Percentiles rank a stretch among this genome's conserved stretches.
Evolutionary conservation across 306 rosid species (phyloP).

Genomic region (Castanea mollissima): DNA sequence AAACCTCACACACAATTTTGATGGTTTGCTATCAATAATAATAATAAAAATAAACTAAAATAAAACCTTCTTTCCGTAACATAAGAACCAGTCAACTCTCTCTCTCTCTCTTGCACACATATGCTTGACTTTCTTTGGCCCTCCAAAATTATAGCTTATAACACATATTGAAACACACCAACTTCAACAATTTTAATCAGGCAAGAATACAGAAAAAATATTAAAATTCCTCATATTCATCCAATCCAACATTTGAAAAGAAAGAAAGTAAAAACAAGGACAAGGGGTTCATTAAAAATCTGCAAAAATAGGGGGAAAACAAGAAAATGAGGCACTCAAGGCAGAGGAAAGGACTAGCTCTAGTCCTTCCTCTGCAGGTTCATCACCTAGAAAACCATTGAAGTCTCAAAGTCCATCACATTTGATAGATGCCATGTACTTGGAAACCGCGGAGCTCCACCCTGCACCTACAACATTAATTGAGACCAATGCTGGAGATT

Average conservation of each 20-base stretch:
- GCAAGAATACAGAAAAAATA: background rate
- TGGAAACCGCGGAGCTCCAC: constrained; percentile 41
- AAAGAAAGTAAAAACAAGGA: background rate
- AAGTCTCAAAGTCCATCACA: constrained; percentile 8
- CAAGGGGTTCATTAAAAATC: constrained; percentile 16
- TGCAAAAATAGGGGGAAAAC: constrained; percentile 38
- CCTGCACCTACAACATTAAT: constrained; percentile 46
- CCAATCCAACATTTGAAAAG: background rate
- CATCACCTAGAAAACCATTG: background rate
- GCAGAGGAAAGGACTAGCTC: constrained; percentile 32
- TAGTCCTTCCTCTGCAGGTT: constrained; percentile 33
- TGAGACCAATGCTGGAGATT: constrained; percentile 49
- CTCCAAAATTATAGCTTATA: constrained; percentile 46
- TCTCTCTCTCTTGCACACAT: constrained; percentile 8
- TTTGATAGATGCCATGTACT: background rate
- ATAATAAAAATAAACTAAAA: background rate
- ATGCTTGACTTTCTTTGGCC: constrained; percentile 30
- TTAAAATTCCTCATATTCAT: background rate
- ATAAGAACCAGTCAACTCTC: constrained; percentile 36
- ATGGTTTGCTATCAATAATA: no score
- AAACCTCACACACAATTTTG: no score
- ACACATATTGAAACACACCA: constrained; percentile 1
- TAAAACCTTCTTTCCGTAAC: constrained; percentile 3
- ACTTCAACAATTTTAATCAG: background rate
- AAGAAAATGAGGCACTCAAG: background rate